Evolutionary conservation across 768 basidiomycete genomes (phyloP).

Genomic region (Suillus discolor): DNA sequence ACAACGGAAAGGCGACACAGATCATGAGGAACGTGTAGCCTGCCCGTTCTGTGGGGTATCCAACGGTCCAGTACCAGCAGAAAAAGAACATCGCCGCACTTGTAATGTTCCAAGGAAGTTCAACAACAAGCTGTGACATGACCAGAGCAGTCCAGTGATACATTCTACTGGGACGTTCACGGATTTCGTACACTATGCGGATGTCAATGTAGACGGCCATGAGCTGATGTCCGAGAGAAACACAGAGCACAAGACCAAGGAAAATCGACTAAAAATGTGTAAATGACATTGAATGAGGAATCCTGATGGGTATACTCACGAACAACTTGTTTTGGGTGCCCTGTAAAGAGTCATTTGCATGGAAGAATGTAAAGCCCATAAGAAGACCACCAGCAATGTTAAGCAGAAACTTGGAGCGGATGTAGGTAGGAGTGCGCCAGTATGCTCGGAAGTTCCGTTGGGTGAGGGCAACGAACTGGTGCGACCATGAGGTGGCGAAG

Average conservation of each 20-base stretch:
- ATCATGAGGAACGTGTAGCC: no score
- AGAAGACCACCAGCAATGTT: conserved; percentile 37
- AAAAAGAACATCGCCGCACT: no score
- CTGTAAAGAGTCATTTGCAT: conserved; percentile 36
- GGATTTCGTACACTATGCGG: no score
- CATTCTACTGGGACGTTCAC: conserved; percentile 15
- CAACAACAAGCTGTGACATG: no score
- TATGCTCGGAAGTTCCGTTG: conserved; percentile 29
- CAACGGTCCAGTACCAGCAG: no score
- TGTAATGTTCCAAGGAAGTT: no score
- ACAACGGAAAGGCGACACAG: no score
- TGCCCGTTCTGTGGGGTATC: no score
- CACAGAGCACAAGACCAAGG: no score
- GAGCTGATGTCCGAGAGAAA: no score
- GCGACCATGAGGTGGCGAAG: conserved; percentile 37
- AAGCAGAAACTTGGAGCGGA: conserved; percentile 39
- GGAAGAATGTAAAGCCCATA: conserved; percentile 45
- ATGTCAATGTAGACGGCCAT: no score
- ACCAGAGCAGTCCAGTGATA: no score
- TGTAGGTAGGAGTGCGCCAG: conserved; percentile 40
- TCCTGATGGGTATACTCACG: conserved; percentile 17
- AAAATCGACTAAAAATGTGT: background rate
- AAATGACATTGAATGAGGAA: background rate
- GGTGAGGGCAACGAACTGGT: conserved; percentile 33
- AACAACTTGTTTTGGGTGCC: conserved; percentile 45